Conservation (phyloP, 306 rosid genomes). For the Casuarina equisetifolia region DNA sequence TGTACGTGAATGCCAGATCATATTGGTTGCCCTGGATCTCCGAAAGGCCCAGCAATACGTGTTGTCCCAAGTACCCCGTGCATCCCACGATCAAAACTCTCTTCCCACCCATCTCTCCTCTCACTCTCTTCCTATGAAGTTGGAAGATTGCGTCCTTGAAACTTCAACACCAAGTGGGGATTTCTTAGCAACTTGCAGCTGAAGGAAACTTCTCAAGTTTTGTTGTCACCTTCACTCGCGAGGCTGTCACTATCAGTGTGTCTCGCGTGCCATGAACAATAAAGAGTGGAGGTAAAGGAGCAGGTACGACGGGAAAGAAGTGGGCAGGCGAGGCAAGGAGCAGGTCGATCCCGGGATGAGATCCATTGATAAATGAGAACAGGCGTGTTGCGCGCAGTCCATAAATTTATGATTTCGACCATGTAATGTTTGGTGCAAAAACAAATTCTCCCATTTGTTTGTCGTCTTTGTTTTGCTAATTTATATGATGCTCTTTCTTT, state of each 20-base stretch:
- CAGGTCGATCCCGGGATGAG: background rate
- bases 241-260: background rate
- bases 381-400: no score
- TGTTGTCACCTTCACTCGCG: background rate
- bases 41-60: conserved; percentile 56
- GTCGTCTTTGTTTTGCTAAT: no score
- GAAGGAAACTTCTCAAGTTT: background rate
- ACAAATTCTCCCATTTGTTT: no score
- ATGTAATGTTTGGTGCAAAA: no score
- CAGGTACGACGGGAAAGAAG: background rate
- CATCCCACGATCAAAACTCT: conserved; percentile 85
- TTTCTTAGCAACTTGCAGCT: background rate
- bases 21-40: conserved; percentile 29
- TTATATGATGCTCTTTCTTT: no score
- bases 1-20: conserved; percentile 71
- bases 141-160: background rate
- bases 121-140: background rate
- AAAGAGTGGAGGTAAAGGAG: background rate
- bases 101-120: conserved; percentile 39
- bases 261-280: background rate
- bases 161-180: background rate
- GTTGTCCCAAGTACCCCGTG: conserved; percentile 93
- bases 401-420: no score
- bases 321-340: background rate
- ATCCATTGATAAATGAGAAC: no score